Evolutionary conservation across 768 basidiomycete species (phyloP).

Genomic region (Suillus placidus): DNA sequence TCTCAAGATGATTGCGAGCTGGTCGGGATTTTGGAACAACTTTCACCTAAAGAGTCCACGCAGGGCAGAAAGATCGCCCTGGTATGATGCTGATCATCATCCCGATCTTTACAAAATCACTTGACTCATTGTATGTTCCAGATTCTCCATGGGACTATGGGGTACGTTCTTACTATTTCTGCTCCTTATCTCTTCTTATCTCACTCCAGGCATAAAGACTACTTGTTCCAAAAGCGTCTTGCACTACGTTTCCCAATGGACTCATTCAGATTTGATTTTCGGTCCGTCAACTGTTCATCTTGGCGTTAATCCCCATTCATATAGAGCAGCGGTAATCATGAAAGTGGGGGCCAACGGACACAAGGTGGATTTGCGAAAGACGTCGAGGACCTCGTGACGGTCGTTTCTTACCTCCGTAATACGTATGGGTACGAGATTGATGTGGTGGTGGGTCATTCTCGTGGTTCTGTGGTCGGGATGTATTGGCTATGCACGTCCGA

Average conservation of each 20-base stretch:
- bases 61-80: constrained; percentile 64
- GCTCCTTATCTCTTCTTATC: neutral
- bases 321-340: constrained; percentile 67
- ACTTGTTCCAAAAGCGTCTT: constrained; percentile 77
- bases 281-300: constrained; percentile 47
- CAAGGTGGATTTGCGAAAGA: constrained; percentile 63
- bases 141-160: constrained; percentile 82
- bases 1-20: constrained; percentile 47
- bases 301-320: constrained; percentile 11
- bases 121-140: constrained; percentile 34
- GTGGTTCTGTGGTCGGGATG: constrained; percentile 68
- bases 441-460: constrained; percentile 77
- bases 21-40: constrained; percentile 65
- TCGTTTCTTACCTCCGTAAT: constrained; percentile 61
- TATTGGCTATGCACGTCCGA: constrained; percentile 69
- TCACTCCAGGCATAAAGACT: constrained; percentile 74
- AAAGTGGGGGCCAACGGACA: constrained; percentile 69
- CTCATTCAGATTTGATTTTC: constrained; percentile 87
- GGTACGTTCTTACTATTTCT: constrained; percentile 45
- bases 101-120: constrained; percentile 14
- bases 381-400: constrained; percentile 63
- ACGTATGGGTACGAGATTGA: constrained; percentile 69
- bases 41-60: constrained; percentile 50
- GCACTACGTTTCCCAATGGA: constrained; percentile 68
- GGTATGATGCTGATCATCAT: constrained; percentile 42